Evolutionary conservation across 768 basidiomycete species (phyloP), one percentile per base, ranked within the genome.

Genomic region (Mycena amicta): DNA sequence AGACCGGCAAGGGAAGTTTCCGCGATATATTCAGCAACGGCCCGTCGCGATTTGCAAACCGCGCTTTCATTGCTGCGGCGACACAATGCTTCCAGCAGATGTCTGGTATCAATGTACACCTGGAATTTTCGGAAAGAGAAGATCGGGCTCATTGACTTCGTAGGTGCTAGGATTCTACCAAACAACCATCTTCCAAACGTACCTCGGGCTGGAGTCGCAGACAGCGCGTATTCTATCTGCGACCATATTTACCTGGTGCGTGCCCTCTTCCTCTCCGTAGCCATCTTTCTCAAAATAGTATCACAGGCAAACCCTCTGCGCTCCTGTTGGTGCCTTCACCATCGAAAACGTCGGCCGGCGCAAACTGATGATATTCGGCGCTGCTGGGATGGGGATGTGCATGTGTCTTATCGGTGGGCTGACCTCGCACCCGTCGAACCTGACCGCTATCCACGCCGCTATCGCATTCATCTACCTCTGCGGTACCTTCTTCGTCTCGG

Each of bases 401-500:
- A 63, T 63, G 62, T 55, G 55, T 13, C 29, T 63, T 47, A 31
- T 60, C 43, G 62, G 45, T 28, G 62, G 55, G 33, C 51, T 52
- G 25, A 57, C 55, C 8, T 50, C 59, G 20, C 52, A 57, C 18
- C 62, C 62, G 18, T 16, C 13, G 6, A 60, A 64, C 50, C 43
- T 33, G 41, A 50, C 50, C n/a, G 59, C 62, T 11, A 41, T 64
- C n/a, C 62, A 64, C 50, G 62, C 49, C 12, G 59, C 62, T 22
- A 60, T 64, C 55, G 62, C 59, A n/a, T 64, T 64, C 53, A 22
- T 64, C 25, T 64, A 64, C 45, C 59, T 64, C 33, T 64, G 54
- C 53, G 54, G 53, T 39, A 25, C 31, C 18, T 60, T 60, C 53
- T 64, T 64, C 56, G 62, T 57, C 43, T 51, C 62, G 27, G 62